Evolutionary conservation across 2,329 filamentous ascomycete genomes (phyloP), one percentile per base, ranked within the genome.

Genomic region (Fusarium guadeloupense): DNA sequence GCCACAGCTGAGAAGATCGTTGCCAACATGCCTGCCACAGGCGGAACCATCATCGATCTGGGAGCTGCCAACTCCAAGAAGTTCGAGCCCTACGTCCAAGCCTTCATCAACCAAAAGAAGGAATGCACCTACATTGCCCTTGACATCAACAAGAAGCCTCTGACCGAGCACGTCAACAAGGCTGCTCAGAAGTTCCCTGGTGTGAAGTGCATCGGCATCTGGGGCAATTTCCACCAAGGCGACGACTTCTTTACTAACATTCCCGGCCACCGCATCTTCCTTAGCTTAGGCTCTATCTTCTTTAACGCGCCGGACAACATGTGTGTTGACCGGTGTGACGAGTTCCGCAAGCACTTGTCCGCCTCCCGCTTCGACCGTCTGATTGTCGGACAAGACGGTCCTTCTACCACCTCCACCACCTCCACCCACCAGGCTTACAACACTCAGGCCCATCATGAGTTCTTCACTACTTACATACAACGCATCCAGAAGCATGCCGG

Each of bases 21-120:
- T 1, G n/a, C 12, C 0, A 12, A 56, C 2, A 40, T 70, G 10
- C 62, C 68, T 0, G 26, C 30, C 9, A 28, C 23, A 0, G 40
- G 38, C 2, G 62, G 59, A 0, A 23, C 17, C 3, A 68, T 70
- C 16, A 9, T 69, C 9, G 55, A 70, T 13, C 42, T 69, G 2
- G 66, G 68, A 1, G 64, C 64, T 0, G 62, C 64, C 1, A 60
- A 69, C 37, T 69, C 68, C 1, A 50, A 12, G 8, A 67, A 68
- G 30, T 70, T 52, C n/a, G 59, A 59, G 13, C 55, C 66, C 1
- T 70, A 70, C 14, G 45, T 61, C 8, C 8, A 43, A 1, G 59
- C 64, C 2, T 67, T 69, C 5, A 2, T 62, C 0, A 13, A 38
- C 2, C 64, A 69, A 25, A 48, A 48, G 0, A 69, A 69, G 41